phyloP scores from a whole-genome alignment of 2,329 filamentous ascomycete species.

The Elsinoe perseae region DNA sequence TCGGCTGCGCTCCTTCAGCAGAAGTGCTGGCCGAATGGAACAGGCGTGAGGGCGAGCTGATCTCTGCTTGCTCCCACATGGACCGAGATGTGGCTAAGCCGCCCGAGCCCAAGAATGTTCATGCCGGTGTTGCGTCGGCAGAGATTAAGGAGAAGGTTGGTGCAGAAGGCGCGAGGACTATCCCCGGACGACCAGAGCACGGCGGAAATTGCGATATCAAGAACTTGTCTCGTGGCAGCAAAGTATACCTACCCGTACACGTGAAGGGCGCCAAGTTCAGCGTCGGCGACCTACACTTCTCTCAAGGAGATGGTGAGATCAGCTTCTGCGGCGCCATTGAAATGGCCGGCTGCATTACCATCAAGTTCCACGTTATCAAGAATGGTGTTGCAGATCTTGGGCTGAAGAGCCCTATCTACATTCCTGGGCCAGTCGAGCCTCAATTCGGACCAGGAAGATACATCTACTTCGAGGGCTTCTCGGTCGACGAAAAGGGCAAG shows the following conservation, averaged over 20 bases:
- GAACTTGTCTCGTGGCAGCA: slow-evolving; percentile 69
- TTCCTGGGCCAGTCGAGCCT: slow-evolving; percentile 79
- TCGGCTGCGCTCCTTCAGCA: slow-evolving; percentile 77
- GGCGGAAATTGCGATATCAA: slow-evolving; percentile 92
- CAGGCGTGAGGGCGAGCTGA: slow-evolving; percentile 69
- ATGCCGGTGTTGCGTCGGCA: slow-evolving; percentile 58
- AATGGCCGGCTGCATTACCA: slow-evolving; percentile 84
- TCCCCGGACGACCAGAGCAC: slow-evolving; percentile 76
- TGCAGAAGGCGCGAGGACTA: slow-evolving; percentile 71
- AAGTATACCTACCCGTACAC: slow-evolving; percentile 82
- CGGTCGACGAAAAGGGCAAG: slow-evolving; percentile 77
- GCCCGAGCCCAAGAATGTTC: slow-evolving; percentile 62
- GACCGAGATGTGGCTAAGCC: slow-evolving; percentile 68
- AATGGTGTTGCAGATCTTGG: slow-evolving; percentile 64
- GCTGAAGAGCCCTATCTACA: slow-evolving; percentile 77
- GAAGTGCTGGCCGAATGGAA: slow-evolving; percentile 79
- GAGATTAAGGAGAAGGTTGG: slow-evolving; percentile 60
- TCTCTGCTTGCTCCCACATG: slow-evolving; percentile 57
- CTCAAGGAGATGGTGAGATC: slow-evolving; percentile 84
- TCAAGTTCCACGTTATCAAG: slow-evolving; percentile 85
- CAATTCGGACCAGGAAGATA: slow-evolving; percentile 76
- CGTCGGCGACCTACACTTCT: slow-evolving; percentile 83
- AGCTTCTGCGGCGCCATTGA: slow-evolving; percentile 72
- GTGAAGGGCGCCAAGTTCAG: slow-evolving; percentile 81
- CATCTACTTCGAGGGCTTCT: slow-evolving; percentile 84